Evolutionary conservation across 1,284 basidiomycete species (phyloP), one percentile per base, ranked within the genome.

Genomic region (Vanrija pseudolonga): DNA sequence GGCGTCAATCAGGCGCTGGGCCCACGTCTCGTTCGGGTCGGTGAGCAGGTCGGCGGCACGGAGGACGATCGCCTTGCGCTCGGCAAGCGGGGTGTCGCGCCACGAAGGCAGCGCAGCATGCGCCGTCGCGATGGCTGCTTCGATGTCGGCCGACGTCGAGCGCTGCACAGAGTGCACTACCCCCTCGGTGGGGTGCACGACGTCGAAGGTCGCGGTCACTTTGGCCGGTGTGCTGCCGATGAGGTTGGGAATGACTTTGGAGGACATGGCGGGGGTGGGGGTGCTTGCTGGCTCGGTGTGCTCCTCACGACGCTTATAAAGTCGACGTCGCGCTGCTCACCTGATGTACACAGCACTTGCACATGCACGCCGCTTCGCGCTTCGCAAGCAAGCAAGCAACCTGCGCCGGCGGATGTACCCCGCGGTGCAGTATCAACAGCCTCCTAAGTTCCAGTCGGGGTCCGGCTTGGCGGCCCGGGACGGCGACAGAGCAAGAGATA

Each of bases 111-210:
- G 40, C 1, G 47, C 61, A 4, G 18, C 47, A 15, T 51, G 19
- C 1, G 52, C 52, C 3, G 47, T 28, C 1, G 48, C 45, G 14
- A 64, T 32, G 3, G 61, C 58, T 8, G 15, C 23, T 4, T 42
- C 37, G 11, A 64, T 14, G 44, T 62, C 60, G 1, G 19, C 45
- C 1, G 40, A n/a, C 4, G 40, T 54, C 0, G 50, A 44, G 11
- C 45, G 26, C 47, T 62, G 49, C 0, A 61, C 61, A 0, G 26
- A 8, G 51, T 62, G 59, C 5, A 47, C 52, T 3, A 45, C 15
- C 9, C 22, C 18, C 12, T 48, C 45, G 0, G 57, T 57, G 2
- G 62, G 62, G 49, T 63, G 56, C 8, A 49, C 40, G 8, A 63
- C 55, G n/a, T 51, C 22, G 26, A 39, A 60, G 0, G 55, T 60